These are phyloP conservation scores for Phialophora chinensis DNA, from an alignment of 2,329 filamentous ascomycete species.

Conservation along the genomic window DNA sequence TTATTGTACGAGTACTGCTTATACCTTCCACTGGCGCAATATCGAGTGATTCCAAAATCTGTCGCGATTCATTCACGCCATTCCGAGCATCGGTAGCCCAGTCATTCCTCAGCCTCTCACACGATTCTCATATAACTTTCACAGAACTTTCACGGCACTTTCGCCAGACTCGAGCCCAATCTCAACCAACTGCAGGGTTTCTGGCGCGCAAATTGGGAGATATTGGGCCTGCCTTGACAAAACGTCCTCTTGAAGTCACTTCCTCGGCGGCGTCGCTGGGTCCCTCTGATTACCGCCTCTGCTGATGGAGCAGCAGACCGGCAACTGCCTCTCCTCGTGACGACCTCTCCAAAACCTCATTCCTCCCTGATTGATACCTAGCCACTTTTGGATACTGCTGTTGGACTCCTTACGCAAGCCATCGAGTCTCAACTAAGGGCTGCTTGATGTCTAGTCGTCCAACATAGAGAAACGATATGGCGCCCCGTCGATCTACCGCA, in stretches of 20 bases:
- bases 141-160: neutral
- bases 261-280: neutral
- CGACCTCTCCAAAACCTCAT: neutral
- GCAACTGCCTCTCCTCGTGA: constrained; percentile 1
- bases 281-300: neutral
- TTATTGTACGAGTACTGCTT: neutral
- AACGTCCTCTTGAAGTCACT: neutral
- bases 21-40: neutral
- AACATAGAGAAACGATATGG: constrained; percentile 15
- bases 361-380: constrained; percentile 8
- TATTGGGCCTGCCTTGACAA: neutral
- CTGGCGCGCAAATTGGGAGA: neutral
- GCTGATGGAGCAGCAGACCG: neutral
- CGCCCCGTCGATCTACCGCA: constrained; percentile 36
- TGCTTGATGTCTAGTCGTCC: neutral
- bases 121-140: too few relatives aligned
- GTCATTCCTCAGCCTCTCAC: neutral
- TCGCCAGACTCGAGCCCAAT: neutral
- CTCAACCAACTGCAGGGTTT: neutral
- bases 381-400: neutral
- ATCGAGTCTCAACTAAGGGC: constrained; percentile 9
- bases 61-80: neutral
- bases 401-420: neutral
- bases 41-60: neutral
- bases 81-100: neutral